These are phyloP conservation scores for Thozetella sp. DNA, from an alignment of 495 filamentous ascomycete genomes.

Conservation along the genomic window DNA sequence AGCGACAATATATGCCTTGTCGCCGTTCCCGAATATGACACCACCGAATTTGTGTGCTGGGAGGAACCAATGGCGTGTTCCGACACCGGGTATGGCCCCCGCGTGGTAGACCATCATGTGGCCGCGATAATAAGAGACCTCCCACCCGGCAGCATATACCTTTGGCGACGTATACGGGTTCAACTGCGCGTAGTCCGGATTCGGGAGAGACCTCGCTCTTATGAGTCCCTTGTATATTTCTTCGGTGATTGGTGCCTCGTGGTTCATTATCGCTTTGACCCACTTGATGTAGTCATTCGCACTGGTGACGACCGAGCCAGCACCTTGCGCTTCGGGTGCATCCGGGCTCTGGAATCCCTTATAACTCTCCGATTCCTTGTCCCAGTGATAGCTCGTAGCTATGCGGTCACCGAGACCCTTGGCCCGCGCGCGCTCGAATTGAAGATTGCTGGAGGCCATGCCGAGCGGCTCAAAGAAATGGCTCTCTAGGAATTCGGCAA, in stretches of 20 bases:
- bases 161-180: conserved; percentile 9
- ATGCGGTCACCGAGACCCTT: conserved; percentile 33
- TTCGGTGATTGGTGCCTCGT: conserved; percentile 30
- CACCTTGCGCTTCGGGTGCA: conserved; percentile 11
- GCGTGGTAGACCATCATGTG: conserved; percentile 35
- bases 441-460: conserved; percentile 46
- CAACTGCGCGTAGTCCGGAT: neutral
- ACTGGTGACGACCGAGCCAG: conserved; percentile 49
- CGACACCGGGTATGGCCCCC: conserved; percentile 41
- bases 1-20: conserved; percentile 10
- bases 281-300: conserved; percentile 55
- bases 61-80: conserved; percentile 41
- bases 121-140: conserved; percentile 38
- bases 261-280: conserved; percentile 29
- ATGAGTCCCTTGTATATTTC: conserved; percentile 34
- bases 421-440: conserved; percentile 22
- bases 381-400: conserved; percentile 25
- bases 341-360: conserved; percentile 2
- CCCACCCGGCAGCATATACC: conserved; percentile 43
- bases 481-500: conserved; percentile 41
- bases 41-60: conserved; percentile 41
- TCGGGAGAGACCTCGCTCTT: conserved; percentile 25
- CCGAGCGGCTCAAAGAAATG: conserved; percentile 45
- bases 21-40: conserved; percentile 44
- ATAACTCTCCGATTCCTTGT: conserved; percentile 7